These are phyloP conservation scores for Gracilariopsis chorda DNA, from an alignment of 23 red algal species.

Conservation along the genomic window DNA sequence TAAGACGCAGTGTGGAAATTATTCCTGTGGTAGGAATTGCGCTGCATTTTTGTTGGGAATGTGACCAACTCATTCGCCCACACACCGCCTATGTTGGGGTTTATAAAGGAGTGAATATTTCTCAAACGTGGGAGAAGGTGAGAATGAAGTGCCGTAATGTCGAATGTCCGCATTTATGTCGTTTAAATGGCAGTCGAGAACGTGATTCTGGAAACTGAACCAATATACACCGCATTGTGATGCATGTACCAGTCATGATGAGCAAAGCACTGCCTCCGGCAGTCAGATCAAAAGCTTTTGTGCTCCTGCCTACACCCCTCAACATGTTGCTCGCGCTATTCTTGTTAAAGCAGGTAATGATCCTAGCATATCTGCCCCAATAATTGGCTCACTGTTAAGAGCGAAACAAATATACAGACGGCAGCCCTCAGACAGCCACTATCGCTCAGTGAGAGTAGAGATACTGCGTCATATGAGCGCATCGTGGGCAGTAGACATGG, in stretches of 20 bases:
- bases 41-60: slow-evolving; percentile 20
- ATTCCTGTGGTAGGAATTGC: background rate
- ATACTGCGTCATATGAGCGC: background rate
- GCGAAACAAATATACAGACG: slow-evolving; percentile 24
- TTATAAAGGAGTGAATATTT: background rate
- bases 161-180: background rate
- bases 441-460: background rate
- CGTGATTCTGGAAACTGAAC: slow-evolving; percentile 25
- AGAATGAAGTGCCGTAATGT: background rate
- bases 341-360: background rate
- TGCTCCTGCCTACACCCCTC: background rate
- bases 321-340: background rate
- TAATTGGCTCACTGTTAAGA: background rate
- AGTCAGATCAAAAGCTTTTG: background rate
- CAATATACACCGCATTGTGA: background rate
- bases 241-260: background rate
- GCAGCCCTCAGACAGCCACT: slow-evolving; percentile 21
- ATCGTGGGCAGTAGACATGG: slow-evolving; percentile 21
- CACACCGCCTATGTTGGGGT: slow-evolving; percentile 8
- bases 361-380: background rate
- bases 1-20: slow-evolving; percentile 1
- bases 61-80: slow-evolving; percentile 37
- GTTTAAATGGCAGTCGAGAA: background rate
- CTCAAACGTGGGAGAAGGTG: slow-evolving; percentile 32
- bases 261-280: background rate